Conservation (phyloP, 2,329 filamentous ascomycete species). For the Fusarium neocosmosporiellum region DNA sequence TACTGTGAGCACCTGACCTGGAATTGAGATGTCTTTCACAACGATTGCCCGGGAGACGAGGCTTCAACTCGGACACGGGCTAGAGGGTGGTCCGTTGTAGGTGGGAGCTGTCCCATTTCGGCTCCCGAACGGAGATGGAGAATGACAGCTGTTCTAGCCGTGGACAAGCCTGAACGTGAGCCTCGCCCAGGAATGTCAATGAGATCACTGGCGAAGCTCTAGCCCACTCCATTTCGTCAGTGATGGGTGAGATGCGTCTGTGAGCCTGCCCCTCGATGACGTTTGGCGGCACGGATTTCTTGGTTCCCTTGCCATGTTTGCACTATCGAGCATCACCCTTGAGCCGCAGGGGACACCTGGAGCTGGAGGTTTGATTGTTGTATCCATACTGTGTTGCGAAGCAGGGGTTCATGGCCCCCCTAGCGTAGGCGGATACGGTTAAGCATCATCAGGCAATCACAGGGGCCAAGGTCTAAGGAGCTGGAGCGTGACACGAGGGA, state of each 20-base stretch:
- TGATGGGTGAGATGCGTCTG: slow-evolving; percentile 1
- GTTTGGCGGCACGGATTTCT: slow-evolving; percentile 22
- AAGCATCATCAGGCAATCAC: slow-evolving; percentile 35
- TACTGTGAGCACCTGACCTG: slow-evolving; percentile 10
- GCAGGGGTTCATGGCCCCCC: slow-evolving; percentile 30
- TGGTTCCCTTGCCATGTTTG: slow-evolving; percentile 19
- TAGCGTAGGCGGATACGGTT: slow-evolving; percentile 39
- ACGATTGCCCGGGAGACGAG: slow-evolving; percentile 12
- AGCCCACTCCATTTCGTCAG: slow-evolving; percentile 23
- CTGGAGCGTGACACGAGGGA: slow-evolving; percentile 29
- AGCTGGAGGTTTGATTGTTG: slow-evolving; percentile 26
- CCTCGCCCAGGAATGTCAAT: slow-evolving; percentile 26
- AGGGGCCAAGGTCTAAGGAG: slow-evolving; percentile 23
- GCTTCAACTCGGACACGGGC: slow-evolving; percentile 2
- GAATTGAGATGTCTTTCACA: neutral
- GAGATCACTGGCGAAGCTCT: slow-evolving; percentile 29
- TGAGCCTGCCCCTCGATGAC: slow-evolving; percentile 42
- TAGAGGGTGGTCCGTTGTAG: neutral
- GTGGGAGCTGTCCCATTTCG: slow-evolving; percentile 9
- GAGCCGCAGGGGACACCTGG: slow-evolving; percentile 29
- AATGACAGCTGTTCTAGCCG: slow-evolving; percentile 4
- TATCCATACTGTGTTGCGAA: slow-evolving; percentile 26
- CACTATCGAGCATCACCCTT: slow-evolving; percentile 10
- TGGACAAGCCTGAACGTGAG: slow-evolving; percentile 10
- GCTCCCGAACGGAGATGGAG: slow-evolving; percentile 5